phyloP scores from a whole-genome alignment of 1,284 basidiomycete genomes.

The Stygiomarasmius scandens region DNA sequence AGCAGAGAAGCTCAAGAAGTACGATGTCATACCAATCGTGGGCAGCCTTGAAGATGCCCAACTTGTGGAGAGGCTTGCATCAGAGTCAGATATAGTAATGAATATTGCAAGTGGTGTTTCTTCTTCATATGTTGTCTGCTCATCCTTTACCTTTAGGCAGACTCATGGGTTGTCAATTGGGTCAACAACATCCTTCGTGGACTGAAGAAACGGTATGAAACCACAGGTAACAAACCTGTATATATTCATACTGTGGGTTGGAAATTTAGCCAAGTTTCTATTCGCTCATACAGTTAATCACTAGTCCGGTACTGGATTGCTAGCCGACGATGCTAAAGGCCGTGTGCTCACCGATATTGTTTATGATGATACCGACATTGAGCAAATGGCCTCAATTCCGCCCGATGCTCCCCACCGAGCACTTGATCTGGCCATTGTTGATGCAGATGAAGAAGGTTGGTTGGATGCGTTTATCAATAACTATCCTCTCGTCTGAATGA shows the following conservation, averaged over 20 bases:
- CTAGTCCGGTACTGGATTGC: too few species aligned
- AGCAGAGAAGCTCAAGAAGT: conserved; percentile 29
- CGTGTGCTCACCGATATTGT: conserved; percentile 34
- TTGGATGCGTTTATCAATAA: too few species aligned
- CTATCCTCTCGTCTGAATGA: too few species aligned
- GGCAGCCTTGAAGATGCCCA: conserved; percentile 22
- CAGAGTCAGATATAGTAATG: conserved; percentile 39
- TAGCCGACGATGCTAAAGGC: conserved; percentile 36
- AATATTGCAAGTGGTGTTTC: conserved; percentile 27
- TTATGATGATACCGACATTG: conserved; percentile 44
- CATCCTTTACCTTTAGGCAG: conserved; percentile 40
- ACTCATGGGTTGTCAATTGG: conserved; percentile 40
- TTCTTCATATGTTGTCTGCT: too few species aligned
- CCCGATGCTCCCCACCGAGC: conserved; percentile 40
- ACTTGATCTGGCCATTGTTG: conserved; percentile 42
- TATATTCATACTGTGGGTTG: conserved; percentile 51
- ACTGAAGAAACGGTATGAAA: conserved; percentile 42
- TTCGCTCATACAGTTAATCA: too few species aligned
- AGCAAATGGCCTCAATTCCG: conserved; percentile 41
- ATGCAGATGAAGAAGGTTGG: conserved; percentile 48
- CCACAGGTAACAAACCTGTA: conserved; percentile 40
- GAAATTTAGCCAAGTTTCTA: too few species aligned
- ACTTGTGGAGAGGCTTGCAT: conserved; percentile 31
- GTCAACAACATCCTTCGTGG: conserved; percentile 45
- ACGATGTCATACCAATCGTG: conserved; percentile 34